Conservation (phyloP, 345 rosid species). For the Boechera retrofracta region DNA sequence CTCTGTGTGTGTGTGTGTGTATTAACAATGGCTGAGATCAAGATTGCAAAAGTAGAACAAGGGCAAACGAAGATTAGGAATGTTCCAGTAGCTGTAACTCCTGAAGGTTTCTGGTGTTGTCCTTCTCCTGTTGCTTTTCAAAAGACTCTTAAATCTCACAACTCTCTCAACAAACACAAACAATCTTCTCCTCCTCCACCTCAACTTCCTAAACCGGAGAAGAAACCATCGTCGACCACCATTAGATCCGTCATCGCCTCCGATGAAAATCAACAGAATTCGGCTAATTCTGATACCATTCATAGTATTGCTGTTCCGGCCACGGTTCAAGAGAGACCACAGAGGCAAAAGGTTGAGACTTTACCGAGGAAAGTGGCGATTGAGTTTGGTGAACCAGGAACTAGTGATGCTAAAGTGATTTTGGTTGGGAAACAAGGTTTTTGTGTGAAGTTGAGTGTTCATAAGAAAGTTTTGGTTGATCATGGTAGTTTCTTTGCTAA, state of each 20-base stretch:
- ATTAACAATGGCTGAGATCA: slow-evolving; percentile 81
- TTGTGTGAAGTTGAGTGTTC: slow-evolving; percentile 92
- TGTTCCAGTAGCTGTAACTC: slow-evolving; percentile 96
- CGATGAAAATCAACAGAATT: slow-evolving; percentile 55
- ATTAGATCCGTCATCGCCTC: slow-evolving; percentile 57
- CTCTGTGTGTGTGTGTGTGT: slow-evolving; percentile 1
- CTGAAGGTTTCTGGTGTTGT: slow-evolving; percentile 99
- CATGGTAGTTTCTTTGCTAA: slow-evolving; percentile 73
- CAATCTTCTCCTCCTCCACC: slow-evolving; percentile 72
- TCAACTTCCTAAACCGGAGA: slow-evolving; percentile 64
- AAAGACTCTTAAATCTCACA: slow-evolving; percentile 71
- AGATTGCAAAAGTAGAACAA: slow-evolving; percentile 70
- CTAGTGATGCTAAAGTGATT: slow-evolving; percentile 83
- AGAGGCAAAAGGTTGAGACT: slow-evolving; percentile 76
- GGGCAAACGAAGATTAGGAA: slow-evolving; percentile 83
- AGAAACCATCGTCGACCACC: slow-evolving; percentile 58
- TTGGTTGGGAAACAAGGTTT: slow-evolving; percentile 91
- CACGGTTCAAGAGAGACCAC: slow-evolving; percentile 63
- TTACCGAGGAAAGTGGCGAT: slow-evolving; percentile 89
- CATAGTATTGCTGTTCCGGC: slow-evolving; percentile 51
- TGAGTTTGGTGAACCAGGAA: slow-evolving; percentile 93
- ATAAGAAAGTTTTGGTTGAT: slow-evolving; percentile 73
- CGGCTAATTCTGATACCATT: slow-evolving; percentile 39
- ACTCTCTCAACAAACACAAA: slow-evolving; percentile 70
- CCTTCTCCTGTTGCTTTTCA: slow-evolving; percentile 96